Base-by-base conservation (phyloP, 2,329 filamentous ascomycete species). In the Colletotrichum eremochloae region DNA sequence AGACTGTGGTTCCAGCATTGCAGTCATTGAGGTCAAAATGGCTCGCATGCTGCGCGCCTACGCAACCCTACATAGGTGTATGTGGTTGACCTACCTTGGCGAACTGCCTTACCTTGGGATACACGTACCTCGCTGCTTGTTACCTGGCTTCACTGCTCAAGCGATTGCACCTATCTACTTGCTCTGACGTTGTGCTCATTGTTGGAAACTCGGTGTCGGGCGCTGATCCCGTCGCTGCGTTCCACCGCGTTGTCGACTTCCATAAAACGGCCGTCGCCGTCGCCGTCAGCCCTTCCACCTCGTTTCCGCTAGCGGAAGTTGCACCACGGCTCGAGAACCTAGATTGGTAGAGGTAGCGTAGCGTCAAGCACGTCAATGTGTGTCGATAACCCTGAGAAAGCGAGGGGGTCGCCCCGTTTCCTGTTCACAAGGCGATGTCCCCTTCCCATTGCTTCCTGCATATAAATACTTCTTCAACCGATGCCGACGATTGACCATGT, bases 371-470 rank as follows among this genome's bases (percentile, higher is more conserved):
- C 55, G 24, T 53, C 36, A n/a, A 60, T n/a, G 55, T 58, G 31
- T 63, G 29, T 48, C 62, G 55, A 44, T 33, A 44, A 58, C 36
- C 29, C 44, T 24, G 50, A 33, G 44, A 46, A 29, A 57, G 56
- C 53, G 62, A 69, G 67, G 62, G 44, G 62, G 6, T 60, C 18
- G 15, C 24, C 44, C n/a, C 29, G 29, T 55, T 38, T n/a, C 29
- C 62, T 42, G 52, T 60, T 58, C 24, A 2, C 20, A 38, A 20
- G 33, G 53, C 52, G 48, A 15, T n/a, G n/a, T 36, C 15, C 52
- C 50, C 57, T 69, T 69, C 42, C 44, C 53, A 50, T 33, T 44
- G 53, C 67, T 65, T 48, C 52, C 15, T 29, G 67, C 31, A 66
- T 11, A 60, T 60, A 62, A 53, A 55, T 53, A n/a, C 44, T 60